Conservation (phyloP, 164 flowering plant species). For the Paratinospora sagittata region DNA sequence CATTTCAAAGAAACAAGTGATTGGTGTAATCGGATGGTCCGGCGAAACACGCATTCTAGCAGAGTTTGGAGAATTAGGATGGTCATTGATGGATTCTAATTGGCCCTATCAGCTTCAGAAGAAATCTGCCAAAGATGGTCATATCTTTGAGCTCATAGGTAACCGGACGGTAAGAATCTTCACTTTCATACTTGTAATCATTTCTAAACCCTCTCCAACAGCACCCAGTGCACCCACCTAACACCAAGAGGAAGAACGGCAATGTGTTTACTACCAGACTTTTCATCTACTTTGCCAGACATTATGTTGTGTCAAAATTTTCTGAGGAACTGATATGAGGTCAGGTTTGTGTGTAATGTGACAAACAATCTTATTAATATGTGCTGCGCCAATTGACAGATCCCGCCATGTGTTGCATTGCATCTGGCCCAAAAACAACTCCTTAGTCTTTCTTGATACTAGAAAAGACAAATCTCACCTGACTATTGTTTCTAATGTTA, state of each 20-base stretch:
- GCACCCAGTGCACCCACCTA: no score
- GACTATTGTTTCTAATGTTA: no score
- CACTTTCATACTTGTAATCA: neutral
- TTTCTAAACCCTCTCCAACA: neutral
- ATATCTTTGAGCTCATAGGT: constrained; percentile 57
- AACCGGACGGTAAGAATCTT: constrained; percentile 41
- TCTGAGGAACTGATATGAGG: no score
- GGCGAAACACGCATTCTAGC: constrained; percentile 54
- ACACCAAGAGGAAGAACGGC: no score
- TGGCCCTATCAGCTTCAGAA: constrained; percentile 44
- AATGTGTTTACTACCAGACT: no score
- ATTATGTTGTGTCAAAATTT: no score
- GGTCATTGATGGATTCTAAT: constrained; percentile 55
- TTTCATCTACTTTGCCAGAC: no score
- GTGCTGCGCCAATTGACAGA: no score
- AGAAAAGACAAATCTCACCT: neutral
- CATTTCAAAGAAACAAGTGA: constrained; percentile 40
- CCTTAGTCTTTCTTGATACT: neutral
- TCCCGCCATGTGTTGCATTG: neutral
- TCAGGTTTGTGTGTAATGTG: no score
- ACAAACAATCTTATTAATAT: no score
- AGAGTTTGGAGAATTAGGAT: constrained; percentile 35
- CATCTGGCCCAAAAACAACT: neutral
- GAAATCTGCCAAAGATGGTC: constrained; percentile 29
- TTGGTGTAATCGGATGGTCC: constrained; percentile 36